Evolutionary conservation across 1,284 basidiomycete genomes (phyloP).

Genomic region (Phylloboletellus chloephorus): DNA sequence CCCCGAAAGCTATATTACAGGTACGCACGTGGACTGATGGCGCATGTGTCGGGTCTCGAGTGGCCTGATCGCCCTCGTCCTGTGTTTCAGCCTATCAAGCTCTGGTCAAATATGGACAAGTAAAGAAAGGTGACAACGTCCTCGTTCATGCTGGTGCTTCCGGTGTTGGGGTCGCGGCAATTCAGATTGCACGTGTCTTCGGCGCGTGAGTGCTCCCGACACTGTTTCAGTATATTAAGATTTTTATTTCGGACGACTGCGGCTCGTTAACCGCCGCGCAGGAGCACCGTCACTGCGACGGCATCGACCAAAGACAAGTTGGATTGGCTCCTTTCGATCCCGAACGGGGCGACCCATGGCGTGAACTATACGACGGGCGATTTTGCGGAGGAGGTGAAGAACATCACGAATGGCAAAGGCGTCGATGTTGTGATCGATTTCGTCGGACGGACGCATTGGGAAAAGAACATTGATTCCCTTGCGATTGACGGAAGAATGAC

Average conservation of each 20-base stretch:
- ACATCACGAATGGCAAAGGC: constrained; percentile 59
- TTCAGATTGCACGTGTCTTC: constrained; percentile 77
- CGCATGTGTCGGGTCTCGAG: constrained; percentile 1
- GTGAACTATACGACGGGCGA: constrained; percentile 86
- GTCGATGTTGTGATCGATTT: constrained; percentile 87
- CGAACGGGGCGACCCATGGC: constrained; percentile 63
- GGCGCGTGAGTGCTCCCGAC: constrained; percentile 56
- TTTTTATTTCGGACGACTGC: constrained; percentile 7
- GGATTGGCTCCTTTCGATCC: constrained; percentile 64
- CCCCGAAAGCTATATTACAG: constrained; percentile 84
- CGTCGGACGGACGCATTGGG: constrained; percentile 80
- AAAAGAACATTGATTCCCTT: constrained; percentile 74
- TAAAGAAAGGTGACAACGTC: constrained; percentile 71
- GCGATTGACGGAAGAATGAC: constrained; percentile 78
- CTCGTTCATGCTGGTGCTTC: constrained; percentile 88
- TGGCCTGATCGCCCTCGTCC: constrained; percentile 9
- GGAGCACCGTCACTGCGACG: constrained; percentile 73
- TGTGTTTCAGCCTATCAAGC: constrained; percentile 70
- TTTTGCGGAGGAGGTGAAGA: constrained; percentile 66
- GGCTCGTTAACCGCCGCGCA: constrained; percentile 27
- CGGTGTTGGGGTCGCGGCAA: constrained; percentile 87
- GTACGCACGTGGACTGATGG: constrained; percentile 35
- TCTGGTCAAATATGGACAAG: constrained; percentile 62
- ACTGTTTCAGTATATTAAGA: constrained; percentile 6
- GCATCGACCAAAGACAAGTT: constrained; percentile 85